Evolutionary conservation across 805 yeast genomes (phyloP), one percentile per base, ranked within the genome.

Genomic region (Candida golubevii): DNA sequence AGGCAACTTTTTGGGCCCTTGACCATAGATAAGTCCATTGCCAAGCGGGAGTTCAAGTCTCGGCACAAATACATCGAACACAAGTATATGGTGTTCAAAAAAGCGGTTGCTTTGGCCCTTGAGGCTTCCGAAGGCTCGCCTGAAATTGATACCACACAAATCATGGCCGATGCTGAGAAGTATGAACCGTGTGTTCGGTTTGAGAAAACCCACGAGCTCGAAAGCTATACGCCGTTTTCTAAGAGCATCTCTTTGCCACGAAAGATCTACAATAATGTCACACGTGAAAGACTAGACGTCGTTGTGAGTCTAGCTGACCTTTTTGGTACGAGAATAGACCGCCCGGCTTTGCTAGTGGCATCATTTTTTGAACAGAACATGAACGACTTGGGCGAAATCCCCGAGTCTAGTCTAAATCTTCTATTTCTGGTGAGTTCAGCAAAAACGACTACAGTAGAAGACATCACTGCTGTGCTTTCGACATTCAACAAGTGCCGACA

Each of bases 41-140:
- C 47, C 5, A 13, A 15, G 2, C 37, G 13, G 14, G 47, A 51
- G 34, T 42, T 28, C 26, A 29, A 10, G 9, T 30, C 8, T 6
- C 35, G 47, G 29, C 48, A 36, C n/a, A 26, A 23, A 12, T 50
- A 43, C 28, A 34, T 51, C 40, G 48, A 49, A 38, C 50, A 50
- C 54, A 41, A 33, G 38, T 46, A 44, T 32, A 38, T 38, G 47
- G 44, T 47, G 14, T 39, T 51, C n/a, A 41, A 43, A 27, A 38
- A 42, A 29, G 42, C 39, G 13, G 49, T 38, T 14, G 29, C 35
- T 3, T 27, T 42, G 26, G 51, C 42, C 6, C 32, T 38, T 28
- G 48, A 49, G 14, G 34, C 18, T 2, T 13, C 42, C 2, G 36
- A 34, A 18, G 46, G 46, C 11, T 26, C 14, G 2, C 26, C 37